Conservation (phyloP, 2,329 filamentous ascomycete genomes). For the Exserohilum rostratum region DNA sequence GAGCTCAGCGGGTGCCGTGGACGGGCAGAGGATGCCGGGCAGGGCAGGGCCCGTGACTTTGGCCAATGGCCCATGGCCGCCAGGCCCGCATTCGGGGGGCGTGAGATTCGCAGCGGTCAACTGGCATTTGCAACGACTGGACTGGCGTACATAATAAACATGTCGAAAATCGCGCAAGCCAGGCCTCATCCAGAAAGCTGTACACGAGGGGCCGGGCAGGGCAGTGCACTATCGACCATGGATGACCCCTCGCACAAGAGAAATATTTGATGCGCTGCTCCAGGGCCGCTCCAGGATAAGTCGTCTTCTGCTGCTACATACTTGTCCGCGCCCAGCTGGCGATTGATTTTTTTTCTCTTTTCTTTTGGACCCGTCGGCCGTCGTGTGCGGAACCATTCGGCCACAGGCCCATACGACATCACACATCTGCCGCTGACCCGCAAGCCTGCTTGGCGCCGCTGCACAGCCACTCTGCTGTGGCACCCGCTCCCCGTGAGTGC, state of each 20-base stretch:
- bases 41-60: not conserved
- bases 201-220: conserved; percentile 6
- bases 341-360: not conserved
- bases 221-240: conserved; percentile 14
- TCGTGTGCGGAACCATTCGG: conserved; percentile 8
- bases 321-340: not conserved
- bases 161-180: conserved; percentile 17
- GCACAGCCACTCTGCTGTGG: conserved; percentile 16
- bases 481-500: conserved; percentile 2
- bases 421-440: conserved; percentile 5
- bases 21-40: not conserved
- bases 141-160: conserved; percentile 16
- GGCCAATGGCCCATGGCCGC: not conserved
- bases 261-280: conserved; percentile 8
- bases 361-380: conserved; percentile 2
- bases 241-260: conserved; percentile 10
- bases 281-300: too few relatives aligned
- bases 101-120: conserved; percentile 11
- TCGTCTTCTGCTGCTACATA: too few relatives aligned
- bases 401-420: conserved; percentile 9
- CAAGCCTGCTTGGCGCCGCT: conserved; percentile 5
- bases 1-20: not conserved
- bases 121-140: conserved; percentile 11
- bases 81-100: not conserved
- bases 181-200: conserved; percentile 15